Conservation (phyloP, 805 yeast species). For the Pichia membranifaciens region DNA sequence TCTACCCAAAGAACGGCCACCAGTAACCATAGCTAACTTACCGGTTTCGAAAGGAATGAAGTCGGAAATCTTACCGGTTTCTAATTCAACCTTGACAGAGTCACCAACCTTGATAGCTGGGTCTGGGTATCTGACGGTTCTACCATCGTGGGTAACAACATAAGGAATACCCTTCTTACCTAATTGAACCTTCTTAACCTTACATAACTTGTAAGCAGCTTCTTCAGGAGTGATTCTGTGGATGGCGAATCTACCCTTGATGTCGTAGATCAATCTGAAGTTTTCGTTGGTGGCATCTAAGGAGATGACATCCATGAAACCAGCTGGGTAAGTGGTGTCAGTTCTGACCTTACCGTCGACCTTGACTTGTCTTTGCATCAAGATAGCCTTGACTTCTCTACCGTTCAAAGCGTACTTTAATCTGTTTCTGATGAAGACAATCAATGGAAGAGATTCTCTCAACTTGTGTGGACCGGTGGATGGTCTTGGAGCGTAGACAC, state of each 20-base stretch:
- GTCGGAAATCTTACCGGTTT: constrained; percentile 88
- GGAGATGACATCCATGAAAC: constrained; percentile 98
- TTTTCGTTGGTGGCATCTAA: constrained; percentile 98
- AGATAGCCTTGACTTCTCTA: constrained; percentile 96
- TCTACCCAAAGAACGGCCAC: constrained; percentile 98
- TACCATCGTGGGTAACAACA: constrained; percentile 99
- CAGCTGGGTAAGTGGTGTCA: constrained; percentile 97
- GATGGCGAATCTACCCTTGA: constrained; percentile 98
- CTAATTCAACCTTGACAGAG: constrained; percentile 95
- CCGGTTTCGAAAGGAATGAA: constrained; percentile 91
- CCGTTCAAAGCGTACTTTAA: constrained; percentile 98
- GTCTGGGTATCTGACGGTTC: constrained; percentile 99
- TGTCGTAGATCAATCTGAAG: constrained; percentile 98
- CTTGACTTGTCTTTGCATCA: constrained; percentile 97
- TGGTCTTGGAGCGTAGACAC: constrained; percentile 99
- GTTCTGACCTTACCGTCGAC: constrained; percentile 99
- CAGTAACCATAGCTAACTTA: constrained; percentile 86
- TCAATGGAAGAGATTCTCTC: constrained; percentile 95
- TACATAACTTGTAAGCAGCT: constrained; percentile 96
- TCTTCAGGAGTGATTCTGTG: constrained; percentile 99
- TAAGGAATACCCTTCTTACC: constrained; percentile 99
- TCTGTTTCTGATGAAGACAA: constrained; percentile 97
- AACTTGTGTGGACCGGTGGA: constrained; percentile 99
- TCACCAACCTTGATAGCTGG: constrained; percentile 96
- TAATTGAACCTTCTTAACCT: constrained; percentile 96